Evolutionary conservation across 2,329 filamentous ascomycete species (phyloP).

Genomic region (Phaeosphaeriaceae sp.): DNA sequence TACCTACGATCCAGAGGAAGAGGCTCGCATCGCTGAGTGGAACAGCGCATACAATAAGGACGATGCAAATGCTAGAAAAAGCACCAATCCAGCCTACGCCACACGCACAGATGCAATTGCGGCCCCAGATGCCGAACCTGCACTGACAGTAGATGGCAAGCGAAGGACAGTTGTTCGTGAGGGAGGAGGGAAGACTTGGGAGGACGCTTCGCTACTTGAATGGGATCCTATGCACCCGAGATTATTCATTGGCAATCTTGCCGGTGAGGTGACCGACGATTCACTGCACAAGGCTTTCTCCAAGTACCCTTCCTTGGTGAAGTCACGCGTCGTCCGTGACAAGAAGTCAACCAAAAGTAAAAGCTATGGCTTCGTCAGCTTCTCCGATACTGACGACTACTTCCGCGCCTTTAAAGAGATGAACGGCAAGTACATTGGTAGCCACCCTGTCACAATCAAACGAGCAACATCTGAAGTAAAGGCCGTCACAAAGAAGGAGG

Average conservation of each 20-base stretch:
- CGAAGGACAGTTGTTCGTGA: constrained; percentile 87
- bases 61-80: constrained; percentile 52
- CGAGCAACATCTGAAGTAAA: constrained; percentile 93
- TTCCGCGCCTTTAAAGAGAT: constrained; percentile 97
- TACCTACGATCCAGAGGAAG: constrained; percentile 75
- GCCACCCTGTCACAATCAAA: constrained; percentile 86
- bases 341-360: constrained; percentile 96
- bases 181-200: constrained; percentile 92
- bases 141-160: constrained; percentile 62
- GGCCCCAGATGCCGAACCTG: constrained; percentile 55
- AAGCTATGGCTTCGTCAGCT: constrained; percentile 95
- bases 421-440: constrained; percentile 99
- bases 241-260: constrained; percentile 94
- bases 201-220: constrained; percentile 84
- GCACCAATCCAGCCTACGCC: constrained; percentile 50
- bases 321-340: constrained; percentile 91
- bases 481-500: constrained; percentile 65
- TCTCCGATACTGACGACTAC: constrained; percentile 93
- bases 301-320: constrained; percentile 85
- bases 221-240: constrained; percentile 96
- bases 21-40: constrained; percentile 93
- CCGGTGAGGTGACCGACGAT: constrained; percentile 96
- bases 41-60: constrained; percentile 85
- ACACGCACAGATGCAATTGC: constrained; percentile 41
- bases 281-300: constrained; percentile 92